Evolutionary conservation across 192 early-diverging fungal species (phyloP).

Genomic region (Chytriomyces hyalinus): DNA sequence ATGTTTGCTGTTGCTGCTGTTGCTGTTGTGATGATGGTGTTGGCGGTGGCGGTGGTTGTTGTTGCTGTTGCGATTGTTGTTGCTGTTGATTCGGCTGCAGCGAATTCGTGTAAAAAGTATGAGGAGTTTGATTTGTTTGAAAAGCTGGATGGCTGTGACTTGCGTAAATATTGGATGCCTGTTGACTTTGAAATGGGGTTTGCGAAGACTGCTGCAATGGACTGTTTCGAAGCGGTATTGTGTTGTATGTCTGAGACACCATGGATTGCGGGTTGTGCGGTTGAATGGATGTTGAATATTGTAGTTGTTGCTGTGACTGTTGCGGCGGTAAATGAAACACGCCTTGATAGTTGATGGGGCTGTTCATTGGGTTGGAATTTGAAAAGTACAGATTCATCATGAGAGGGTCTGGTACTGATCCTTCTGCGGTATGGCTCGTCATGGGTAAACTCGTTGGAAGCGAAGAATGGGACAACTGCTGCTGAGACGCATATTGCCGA

Average conservation of each 20-base stretch:
- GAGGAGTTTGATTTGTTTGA: too few species aligned
- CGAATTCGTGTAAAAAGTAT: neutral
- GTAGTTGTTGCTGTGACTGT: neutral
- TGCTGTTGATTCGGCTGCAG: neutral
- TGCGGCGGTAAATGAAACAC: neutral
- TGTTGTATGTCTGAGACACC: too few species aligned
- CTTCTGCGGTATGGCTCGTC: too few species aligned
- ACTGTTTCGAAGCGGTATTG: too few species aligned
- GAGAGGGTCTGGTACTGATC: neutral
- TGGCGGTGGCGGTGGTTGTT: neutral
- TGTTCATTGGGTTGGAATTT: neutral
- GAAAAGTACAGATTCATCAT: constrained; percentile 1
- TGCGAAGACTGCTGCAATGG: too few species aligned
- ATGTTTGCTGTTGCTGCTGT: neutral
- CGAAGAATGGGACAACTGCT: too few species aligned
- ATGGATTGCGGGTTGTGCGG: too few species aligned
- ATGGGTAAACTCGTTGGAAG: too few species aligned
- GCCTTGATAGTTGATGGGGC: neutral
- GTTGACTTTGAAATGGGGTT: too few species aligned
- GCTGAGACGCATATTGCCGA: too few species aligned
- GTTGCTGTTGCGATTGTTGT: constrained; percentile 1
- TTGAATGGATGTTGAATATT: neutral
- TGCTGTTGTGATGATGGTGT: neutral
- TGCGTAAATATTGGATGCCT: too few species aligned
- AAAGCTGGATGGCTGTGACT: too few species aligned